phyloP scores from a whole-genome alignment of 345 rosid genomes.

The Aethionema arabicum region DNA sequence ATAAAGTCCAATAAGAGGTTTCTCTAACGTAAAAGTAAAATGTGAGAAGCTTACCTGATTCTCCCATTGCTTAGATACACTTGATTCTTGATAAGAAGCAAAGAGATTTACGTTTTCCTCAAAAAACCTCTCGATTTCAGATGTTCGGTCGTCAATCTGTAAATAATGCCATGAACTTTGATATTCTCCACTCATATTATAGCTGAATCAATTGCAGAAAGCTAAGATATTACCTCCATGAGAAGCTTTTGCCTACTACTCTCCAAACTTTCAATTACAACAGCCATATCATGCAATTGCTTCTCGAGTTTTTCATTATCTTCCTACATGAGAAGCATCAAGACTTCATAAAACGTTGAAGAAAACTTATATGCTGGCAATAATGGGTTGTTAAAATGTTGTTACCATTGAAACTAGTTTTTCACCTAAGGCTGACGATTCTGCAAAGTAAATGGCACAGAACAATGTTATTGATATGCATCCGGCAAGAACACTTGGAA shows the following conservation, averaged over 20 bases:
- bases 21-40: not conserved
- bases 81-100: constrained; percentile 72
- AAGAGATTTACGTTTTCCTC: constrained; percentile 79
- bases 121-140: constrained; percentile 91
- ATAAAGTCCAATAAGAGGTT: constrained; percentile 8
- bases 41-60: constrained; percentile 63
- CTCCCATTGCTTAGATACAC: constrained; percentile 75
- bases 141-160: constrained; percentile 95
- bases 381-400: constrained; percentile 3
- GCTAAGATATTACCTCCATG: constrained; percentile 57
- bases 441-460: constrained; percentile 31
- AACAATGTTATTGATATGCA: constrained; percentile 24
- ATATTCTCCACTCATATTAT: constrained; percentile 2
- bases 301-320: constrained; percentile 82
- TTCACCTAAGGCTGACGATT: constrained; percentile 41
- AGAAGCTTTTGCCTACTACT: constrained; percentile 95
- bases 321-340: constrained; percentile 53
- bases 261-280: constrained; percentile 88
- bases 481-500: constrained; percentile 8
- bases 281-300: constrained; percentile 95
- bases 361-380: constrained; percentile 14
- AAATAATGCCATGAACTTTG: constrained; percentile 18
- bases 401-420: constrained; percentile 68
- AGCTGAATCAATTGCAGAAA: constrained; percentile 16
- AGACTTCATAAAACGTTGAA: constrained; percentile 8